These are phyloP conservation scores for Talaromyces liani DNA, from an alignment of 495 filamentous ascomycete species.

Conservation along the genomic window DNA sequence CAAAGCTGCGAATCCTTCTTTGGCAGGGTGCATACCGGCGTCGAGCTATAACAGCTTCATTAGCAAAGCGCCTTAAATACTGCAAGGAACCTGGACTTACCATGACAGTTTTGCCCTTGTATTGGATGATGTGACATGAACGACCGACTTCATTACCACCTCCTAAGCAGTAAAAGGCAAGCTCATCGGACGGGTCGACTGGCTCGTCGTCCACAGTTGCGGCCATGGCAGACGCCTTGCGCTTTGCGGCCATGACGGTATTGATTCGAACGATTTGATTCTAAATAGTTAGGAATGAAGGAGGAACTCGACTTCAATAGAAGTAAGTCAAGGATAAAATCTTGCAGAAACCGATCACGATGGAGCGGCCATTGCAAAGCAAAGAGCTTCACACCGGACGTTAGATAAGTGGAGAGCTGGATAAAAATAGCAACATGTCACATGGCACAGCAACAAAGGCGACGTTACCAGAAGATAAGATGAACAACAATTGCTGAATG, in stretches of 20 bases:
- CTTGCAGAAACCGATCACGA: neutral
- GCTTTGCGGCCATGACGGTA: slow-evolving; percentile 61
- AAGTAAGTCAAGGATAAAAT: neutral
- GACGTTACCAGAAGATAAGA: neutral
- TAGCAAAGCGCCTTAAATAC: neutral
- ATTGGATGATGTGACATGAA: slow-evolving; percentile 96
- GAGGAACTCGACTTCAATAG: neutral
- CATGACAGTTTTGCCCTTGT: slow-evolving; percentile 99
- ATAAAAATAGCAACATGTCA: neutral
- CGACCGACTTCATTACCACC: slow-evolving; percentile 96
- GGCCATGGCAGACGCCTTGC: slow-evolving; percentile 63
- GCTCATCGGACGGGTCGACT: slow-evolving; percentile 74
- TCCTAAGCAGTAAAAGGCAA: slow-evolving; percentile 87
- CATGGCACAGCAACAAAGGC: neutral
- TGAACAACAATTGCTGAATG: neutral
- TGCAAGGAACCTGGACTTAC: slow-evolving; percentile 29
- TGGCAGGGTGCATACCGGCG: slow-evolving; percentile 94
- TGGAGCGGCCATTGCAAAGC: neutral
- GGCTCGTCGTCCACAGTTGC: slow-evolving; percentile 54
- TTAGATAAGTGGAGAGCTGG: neutral
- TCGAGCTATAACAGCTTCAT: slow-evolving; percentile 56
- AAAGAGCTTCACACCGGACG: neutral
- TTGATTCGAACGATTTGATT: neutral
- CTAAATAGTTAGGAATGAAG: neutral
- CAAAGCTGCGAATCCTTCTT: slow-evolving; percentile 85